Evolutionary conservation across 768 basidiomycete genomes (phyloP), one percentile per base, ranked within the genome.

Genomic region (Boletus coccyginus): DNA sequence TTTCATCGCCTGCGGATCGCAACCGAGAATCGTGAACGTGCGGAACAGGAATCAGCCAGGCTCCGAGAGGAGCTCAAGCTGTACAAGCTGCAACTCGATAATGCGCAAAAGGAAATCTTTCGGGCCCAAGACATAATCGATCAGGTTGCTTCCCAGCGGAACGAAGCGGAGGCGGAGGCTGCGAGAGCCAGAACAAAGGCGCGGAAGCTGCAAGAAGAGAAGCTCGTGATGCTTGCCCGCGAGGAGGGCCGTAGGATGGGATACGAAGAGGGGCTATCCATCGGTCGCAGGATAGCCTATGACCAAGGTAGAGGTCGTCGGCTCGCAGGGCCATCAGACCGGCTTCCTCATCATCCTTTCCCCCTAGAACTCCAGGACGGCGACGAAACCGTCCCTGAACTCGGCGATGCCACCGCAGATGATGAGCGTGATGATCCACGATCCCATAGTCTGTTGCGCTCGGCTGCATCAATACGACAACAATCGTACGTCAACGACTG

Each of bases 81-180:
- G 57, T 79, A 81, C 68, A 78, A 78, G 61, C 50, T 75, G 8
- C 76, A 81, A 56, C 70, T 77, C 48, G 74, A 77, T 17, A 77
- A 71, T 56, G 78, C 78, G 0, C 76, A 78, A 57, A 68, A 70
- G 32, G 78, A 81, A 57, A 75, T 81, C 29, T 65, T 68, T 42
- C 71, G 75, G 2, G 78, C 76, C 0, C 75, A 78, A 49, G 73
- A 73, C 27, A 70, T 78, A 39, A 70, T 81, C 35, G 72, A 75
- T 65, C 73, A 75, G 47, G 68, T 77, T 31, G 75, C 77, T 45
- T 64, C 70, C 5, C 71, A 77, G 61, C 72, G 78, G 24, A 71
- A 76, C 50, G 74, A 74, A 55, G 79, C 79, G 5, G 80, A 81
- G 53, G 74, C 77, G 0, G 70, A 74, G 9, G 79, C 80, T 2